Evolutionary conservation across 2,329 filamentous ascomycete genomes (phyloP).

Genomic region (Cercospora brassicicola): DNA sequence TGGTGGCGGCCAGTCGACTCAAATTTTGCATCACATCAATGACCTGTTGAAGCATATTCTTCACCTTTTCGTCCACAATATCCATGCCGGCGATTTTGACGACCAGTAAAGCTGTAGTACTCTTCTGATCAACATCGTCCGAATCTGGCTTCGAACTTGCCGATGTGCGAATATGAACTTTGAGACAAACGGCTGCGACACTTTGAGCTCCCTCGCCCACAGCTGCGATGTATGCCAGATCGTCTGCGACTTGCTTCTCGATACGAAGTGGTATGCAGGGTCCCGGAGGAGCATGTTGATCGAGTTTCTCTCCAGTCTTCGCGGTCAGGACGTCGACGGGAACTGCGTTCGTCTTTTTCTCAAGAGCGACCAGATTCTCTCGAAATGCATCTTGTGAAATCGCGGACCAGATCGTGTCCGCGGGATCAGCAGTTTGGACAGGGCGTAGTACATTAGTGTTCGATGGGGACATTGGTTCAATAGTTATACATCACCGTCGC

Average conservation of each 20-base stretch:
- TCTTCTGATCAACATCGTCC: neutral
- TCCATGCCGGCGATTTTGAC: conserved; percentile 21
- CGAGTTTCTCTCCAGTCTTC: neutral
- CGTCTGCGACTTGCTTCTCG: conserved; percentile 20
- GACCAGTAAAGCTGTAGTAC: neutral
- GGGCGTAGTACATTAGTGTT: neutral
- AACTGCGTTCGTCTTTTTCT: conserved; percentile 21
- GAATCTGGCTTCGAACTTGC: neutral
- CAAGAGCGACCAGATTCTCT: conserved; percentile 15
- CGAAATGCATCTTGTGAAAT: conserved; percentile 16
- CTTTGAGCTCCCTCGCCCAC: conserved; percentile 22
- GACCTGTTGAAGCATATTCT: conserved; percentile 12
- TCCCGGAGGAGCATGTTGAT: neutral
- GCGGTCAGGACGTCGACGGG: conserved; percentile 17
- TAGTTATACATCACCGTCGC: neutral
- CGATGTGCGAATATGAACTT: conserved; percentile 9
- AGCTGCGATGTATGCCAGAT: conserved; percentile 19
- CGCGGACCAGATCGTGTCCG: conserved; percentile 17
- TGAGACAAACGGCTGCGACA: conserved; percentile 21
- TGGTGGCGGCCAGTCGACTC: neutral
- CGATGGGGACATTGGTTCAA: neutral
- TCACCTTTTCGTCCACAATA: conserved; percentile 14
- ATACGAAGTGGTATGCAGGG: conserved; percentile 4
- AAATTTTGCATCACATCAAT: conserved; percentile 3
- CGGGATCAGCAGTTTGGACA: conserved; percentile 7